Evolutionary conservation across 768 basidiomycete genomes (phyloP).

Genomic region (Tephrocybe sp.): DNA sequence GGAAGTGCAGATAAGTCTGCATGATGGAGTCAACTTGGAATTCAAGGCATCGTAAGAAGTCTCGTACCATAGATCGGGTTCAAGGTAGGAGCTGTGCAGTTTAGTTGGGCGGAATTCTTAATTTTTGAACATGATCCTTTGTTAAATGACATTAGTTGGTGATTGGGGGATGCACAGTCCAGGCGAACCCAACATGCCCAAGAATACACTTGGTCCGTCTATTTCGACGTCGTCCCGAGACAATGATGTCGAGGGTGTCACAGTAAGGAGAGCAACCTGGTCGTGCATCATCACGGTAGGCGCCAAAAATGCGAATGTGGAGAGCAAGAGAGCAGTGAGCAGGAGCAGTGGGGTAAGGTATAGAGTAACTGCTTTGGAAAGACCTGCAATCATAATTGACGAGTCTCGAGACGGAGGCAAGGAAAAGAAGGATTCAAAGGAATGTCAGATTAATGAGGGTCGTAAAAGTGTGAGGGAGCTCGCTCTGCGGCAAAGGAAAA

Average conservation of each 20-base stretch:
- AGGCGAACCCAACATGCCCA: conserved; percentile 62
- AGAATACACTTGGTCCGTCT: conserved; percentile 67
- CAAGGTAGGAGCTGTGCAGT: conserved; percentile 54
- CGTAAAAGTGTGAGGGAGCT: conserved; percentile 16
- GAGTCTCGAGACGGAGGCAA: background rate
- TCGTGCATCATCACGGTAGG: conserved; percentile 58
- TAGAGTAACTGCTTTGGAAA: conserved; percentile 65
- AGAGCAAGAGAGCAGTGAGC: conserved; percentile 63
- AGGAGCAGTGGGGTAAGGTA: conserved; percentile 67
- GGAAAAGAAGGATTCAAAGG: background rate
- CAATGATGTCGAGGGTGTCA: conserved; percentile 51
- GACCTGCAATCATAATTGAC: conserved; percentile 59
- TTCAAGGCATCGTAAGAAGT: background rate
- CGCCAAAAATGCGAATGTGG: conserved; percentile 66
- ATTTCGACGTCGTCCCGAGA: conserved; percentile 30
- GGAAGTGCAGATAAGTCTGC: conserved; percentile 68
- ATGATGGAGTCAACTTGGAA: background rate
- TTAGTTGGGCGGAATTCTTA: conserved; percentile 45
- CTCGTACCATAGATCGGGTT: conserved; percentile 61
- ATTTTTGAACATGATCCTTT: conserved; percentile 67
- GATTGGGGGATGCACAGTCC: background rate
- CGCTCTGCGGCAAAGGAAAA: conserved; percentile 25
- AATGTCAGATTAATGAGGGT: conserved; percentile 11
- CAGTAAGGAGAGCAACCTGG: conserved; percentile 62
- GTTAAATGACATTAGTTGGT: conserved; percentile 6